phyloP scores from a whole-genome alignment of 2,329 filamentous ascomycete species.

The Botrytis tulipae region DNA sequence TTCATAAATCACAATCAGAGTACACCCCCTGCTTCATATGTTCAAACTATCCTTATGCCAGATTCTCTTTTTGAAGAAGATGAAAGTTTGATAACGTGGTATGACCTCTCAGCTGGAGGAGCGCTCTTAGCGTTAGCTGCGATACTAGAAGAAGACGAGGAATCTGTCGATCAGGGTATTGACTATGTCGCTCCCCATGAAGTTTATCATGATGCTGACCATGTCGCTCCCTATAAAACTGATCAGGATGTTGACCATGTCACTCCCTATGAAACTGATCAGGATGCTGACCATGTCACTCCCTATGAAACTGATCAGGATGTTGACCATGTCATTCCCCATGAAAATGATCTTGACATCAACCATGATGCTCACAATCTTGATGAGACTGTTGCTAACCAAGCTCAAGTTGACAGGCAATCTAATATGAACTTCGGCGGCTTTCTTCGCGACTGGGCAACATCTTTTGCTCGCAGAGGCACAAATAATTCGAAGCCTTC shows the following conservation, averaged over 20 bases:
- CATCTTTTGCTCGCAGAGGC: slow-evolving; percentile 14
- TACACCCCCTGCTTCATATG: slow-evolving; percentile 34
- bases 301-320: slow-evolving; percentile 3
- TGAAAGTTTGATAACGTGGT: slow-evolving; percentile 4
- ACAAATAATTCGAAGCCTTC: slow-evolving; percentile 24
- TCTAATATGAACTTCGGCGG: slow-evolving; percentile 50
- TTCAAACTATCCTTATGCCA: not conserved
- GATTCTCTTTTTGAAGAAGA: not conserved
- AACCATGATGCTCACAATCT: not conserved
- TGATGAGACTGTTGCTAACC: slow-evolving; percentile 33
- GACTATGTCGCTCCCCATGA: not conserved
- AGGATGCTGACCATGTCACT: not conserved
- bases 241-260: not conserved
- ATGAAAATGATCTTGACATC: not conserved
- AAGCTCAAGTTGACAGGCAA: slow-evolving; percentile 36
- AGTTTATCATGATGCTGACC: slow-evolving; percentile 4
- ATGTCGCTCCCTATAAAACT: not conserved
- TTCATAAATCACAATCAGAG: slow-evolving; percentile 32
- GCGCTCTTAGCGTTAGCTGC: slow-evolving; percentile 17
- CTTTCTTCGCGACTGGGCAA: slow-evolving; percentile 52
- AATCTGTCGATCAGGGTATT: slow-evolving; percentile 10
- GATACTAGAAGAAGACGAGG: not conserved
- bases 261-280: not conserved
- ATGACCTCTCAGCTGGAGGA: slow-evolving; percentile 6
- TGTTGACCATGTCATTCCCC: not conserved